These are phyloP conservation scores for Porpolomopsis calyptriformis DNA, from an alignment of 768 basidiomycete species.

Conservation along the genomic window DNA sequence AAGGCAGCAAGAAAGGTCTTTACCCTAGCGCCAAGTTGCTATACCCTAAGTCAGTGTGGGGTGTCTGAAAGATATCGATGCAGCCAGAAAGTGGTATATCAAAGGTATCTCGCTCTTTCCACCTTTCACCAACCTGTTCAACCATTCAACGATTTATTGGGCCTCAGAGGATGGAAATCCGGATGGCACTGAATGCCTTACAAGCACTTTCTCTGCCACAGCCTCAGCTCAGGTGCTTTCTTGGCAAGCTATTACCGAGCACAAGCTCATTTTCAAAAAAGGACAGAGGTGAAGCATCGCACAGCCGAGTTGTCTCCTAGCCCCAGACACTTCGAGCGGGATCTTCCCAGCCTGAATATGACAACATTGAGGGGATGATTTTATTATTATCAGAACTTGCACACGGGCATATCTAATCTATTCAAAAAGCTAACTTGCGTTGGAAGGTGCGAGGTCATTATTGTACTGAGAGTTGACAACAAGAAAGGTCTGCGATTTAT, in stretches of 20 bases:
- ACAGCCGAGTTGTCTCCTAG: background rate
- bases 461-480: slow-evolving; percentile 95
- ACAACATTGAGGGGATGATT: slow-evolving; percentile 99
- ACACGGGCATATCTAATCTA: slow-evolving; percentile 87
- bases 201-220: slow-evolving; percentile 51
- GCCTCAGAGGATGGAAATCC: slow-evolving; percentile 69
- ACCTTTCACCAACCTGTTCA: background rate
- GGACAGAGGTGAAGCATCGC: slow-evolving; percentile 60
- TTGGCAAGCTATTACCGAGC: slow-evolving; percentile 58
- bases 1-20: slow-evolving; percentile 71
- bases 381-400: slow-evolving; percentile 97
- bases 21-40: slow-evolving; percentile 86
- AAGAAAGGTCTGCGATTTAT: slow-evolving; percentile 68
- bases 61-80: slow-evolving; percentile 46
- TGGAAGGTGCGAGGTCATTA: slow-evolving; percentile 95
- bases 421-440: slow-evolving; percentile 97
- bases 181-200: slow-evolving; percentile 70
- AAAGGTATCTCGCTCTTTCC: slow-evolving; percentile 21
- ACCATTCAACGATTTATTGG: slow-evolving; percentile 30
- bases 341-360: slow-evolving; percentile 93
- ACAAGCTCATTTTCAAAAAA: slow-evolving; percentile 71
- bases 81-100: slow-evolving; percentile 71
- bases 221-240: slow-evolving; percentile 61
- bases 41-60: slow-evolving; percentile 89
- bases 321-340: slow-evolving; percentile 28